Base-by-base conservation (phyloP, 1,284 basidiomycete genomes). In the Sphagnurus paluster region DNA sequence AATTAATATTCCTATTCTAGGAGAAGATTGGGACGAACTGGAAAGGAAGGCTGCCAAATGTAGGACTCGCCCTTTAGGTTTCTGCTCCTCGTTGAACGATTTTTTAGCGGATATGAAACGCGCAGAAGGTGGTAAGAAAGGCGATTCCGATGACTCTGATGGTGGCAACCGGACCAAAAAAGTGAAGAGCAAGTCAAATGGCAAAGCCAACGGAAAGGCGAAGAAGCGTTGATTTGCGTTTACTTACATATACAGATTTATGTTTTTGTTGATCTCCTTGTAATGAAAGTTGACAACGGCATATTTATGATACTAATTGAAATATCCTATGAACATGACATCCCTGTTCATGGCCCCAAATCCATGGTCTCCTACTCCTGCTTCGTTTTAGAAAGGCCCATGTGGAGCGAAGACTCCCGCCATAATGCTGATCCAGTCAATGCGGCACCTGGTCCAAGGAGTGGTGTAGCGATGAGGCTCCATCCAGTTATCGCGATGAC, bases 11-110 rank as follows among this genome's bases (percentile, higher is more conserved):
- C 45, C 16, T 36, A 16, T 49, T 48, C 20, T 23, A 74, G 89
- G 92, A 21, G 92, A 95, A 52, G 93, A 96, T 58, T 98, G 93
- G 94, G 94, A 96, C 61, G 93, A 93, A 62, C 73, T 97, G 20
- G 95, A 98, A 69, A 77, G 83, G 38, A 96, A 96, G 64, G 90
- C 93, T 10, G 87, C 88, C 11, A 87, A 85, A 74, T 86, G 87
- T 90, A 57, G 61, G 72, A 33, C 44, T 9, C 20, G 13, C 5
- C 24, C 10, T 19, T 28, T n/a, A 21, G 19, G 26, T 4, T 38
- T 14, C 19, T 17, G 20, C 30, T 33, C 32, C 13, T 38, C 28
- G 11, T 29, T 45, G 49, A 26, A 24, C 33, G 7, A 38, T 38
- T 24, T 20, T 24, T 17, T 53, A 88, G 86, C 86, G 39, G 88